Evolutionary conservation across 2,329 filamentous ascomycete genomes (phyloP).

Genomic region (Epichloe typhina): DNA sequence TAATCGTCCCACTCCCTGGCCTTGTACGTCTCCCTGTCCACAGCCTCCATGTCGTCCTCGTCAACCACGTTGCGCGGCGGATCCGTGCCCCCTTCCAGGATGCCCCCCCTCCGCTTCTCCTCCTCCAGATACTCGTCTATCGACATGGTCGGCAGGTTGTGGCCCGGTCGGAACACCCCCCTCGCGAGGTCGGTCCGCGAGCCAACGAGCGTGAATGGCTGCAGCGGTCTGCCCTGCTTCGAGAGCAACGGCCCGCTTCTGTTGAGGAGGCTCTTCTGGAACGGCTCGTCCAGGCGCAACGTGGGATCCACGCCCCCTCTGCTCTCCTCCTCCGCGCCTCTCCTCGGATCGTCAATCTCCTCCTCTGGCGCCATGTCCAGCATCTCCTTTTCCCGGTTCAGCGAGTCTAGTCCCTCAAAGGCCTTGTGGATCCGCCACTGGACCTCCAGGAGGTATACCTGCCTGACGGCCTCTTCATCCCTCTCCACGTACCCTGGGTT

Average conservation of each 20-base stretch:
- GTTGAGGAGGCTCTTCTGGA: slow-evolving; percentile 32
- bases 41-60: slow-evolving; percentile 81
- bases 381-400: slow-evolving; percentile 75
- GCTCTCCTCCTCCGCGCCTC: no score
- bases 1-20: slow-evolving; percentile 93
- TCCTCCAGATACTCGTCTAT: slow-evolving; percentile 97
- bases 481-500: slow-evolving; percentile 40
- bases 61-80: slow-evolving; percentile 59
- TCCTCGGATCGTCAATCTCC: slow-evolving; percentile 26
- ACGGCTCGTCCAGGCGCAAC: slow-evolving; percentile 58
- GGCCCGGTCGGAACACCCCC: slow-evolving; percentile 82
- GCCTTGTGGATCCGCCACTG: slow-evolving; percentile 62
- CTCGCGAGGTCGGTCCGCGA: slow-evolving; percentile 61
- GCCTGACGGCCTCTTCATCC: slow-evolving; percentile 74
- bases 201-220: slow-evolving; percentile 79
- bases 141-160: slow-evolving; percentile 92
- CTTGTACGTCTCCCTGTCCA: slow-evolving; percentile 84
- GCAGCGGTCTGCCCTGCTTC: slow-evolving; percentile 67
- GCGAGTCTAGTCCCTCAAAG: slow-evolving; percentile 76
- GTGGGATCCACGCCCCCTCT: slow-evolving; percentile 29
- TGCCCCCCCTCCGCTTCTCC: slow-evolving; percentile 69
- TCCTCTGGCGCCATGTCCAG: slow-evolving; percentile 57
- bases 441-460: slow-evolving; percentile 65
- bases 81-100: slow-evolving; percentile 82
- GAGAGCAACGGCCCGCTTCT: slow-evolving; percentile 62